A percentile compares a stretch with the other conserved stretches of the same genome.
phyloP scores from a whole-genome alignment of 2,329 filamentous ascomycete species.

The Neofusicoccum kwambonambiense region DNA sequence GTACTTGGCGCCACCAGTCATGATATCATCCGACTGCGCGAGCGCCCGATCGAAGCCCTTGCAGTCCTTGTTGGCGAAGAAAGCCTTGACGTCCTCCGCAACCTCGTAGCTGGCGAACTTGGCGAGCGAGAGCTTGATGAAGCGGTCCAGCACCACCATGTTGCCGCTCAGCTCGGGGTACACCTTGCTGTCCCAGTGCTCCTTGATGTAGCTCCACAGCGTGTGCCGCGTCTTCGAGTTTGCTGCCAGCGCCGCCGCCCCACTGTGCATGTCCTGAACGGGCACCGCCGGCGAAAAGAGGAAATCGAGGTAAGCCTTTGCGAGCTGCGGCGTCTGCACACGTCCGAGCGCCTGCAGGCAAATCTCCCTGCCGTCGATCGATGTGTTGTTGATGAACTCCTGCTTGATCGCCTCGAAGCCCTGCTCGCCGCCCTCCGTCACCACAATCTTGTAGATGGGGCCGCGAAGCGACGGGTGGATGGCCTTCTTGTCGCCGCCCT shows the following conservation, averaged over 20 bases:
- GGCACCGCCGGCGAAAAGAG: conserved; percentile 82
- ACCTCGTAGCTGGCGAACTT: conserved; percentile 72
- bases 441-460: conserved; percentile 75
- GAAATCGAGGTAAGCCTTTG: conserved; percentile 67
- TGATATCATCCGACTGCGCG: conserved; percentile 80
- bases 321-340: conserved; percentile 66
- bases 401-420: conserved; percentile 76
- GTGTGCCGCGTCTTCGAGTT: conserved; percentile 72
- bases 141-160: conserved; percentile 85
- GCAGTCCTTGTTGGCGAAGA: conserved; percentile 86
- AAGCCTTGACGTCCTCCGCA: conserved; percentile 73
- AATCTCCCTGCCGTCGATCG: conserved; percentile 89
- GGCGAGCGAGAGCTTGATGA: conserved; percentile 73
- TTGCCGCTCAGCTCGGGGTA: conserved; percentile 72
- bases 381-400: conserved; percentile 78
- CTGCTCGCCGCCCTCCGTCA: conserved; percentile 68
- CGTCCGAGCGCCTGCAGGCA: conserved; percentile 74
- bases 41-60: conserved; percentile 83
- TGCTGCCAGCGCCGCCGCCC: conserved; percentile 67
- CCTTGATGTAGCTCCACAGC: conserved; percentile 83
- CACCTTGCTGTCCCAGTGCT: conserved; percentile 71
- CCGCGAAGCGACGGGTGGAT: conserved; percentile 80
- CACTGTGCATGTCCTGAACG: conserved; percentile 82
- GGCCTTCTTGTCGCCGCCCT: conserved; percentile 62
- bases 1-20: conserved; percentile 80